Base-by-base conservation (phyloP, 495 filamentous ascomycete genomes). In the Opeltia flavorubescens region DNA sequence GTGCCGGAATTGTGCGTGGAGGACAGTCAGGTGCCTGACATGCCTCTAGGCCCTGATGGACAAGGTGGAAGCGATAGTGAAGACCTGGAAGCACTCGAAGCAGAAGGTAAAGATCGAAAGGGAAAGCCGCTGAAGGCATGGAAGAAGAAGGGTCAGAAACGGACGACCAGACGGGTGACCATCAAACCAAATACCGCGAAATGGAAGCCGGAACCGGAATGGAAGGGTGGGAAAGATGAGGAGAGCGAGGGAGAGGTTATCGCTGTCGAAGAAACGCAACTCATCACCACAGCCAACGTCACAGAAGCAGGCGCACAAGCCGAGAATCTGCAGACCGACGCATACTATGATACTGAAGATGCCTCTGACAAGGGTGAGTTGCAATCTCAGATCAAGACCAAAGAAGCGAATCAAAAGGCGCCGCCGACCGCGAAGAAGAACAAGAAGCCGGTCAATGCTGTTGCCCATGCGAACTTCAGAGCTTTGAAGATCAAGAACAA, bases 131-230 rank as follows among this genome's bases (percentile, higher is more conserved):
- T 75, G 17, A 76, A 72, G 42, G 62, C 75, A 2, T 95, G 80
- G 67, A 95, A 94, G 67, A 96, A 96, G 72, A 86, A 81, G 62
- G 89, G 89, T 0, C 79, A 86, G 58, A 96, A 96, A 64, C 74
- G 89, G 34, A 86, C 83, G 28, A 94, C 89, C 2, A 69, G 83
- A 43, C 62, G 73, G 31, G 77, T 83, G n/a, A 83, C 75, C 31
- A 89, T 94, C 78, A 77, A 65, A 57, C 75, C 75, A 0, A 68
- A 71, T 11, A 43, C 59, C 11, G 51, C 56, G 44, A 68, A 64
- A 31, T 56, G 65, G 44, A 66, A 65, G 49, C 43, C 52, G 0
- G 56, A 61, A 38, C 44, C 55, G 2, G 48, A 50, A 33, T 50
- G 59, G 44, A 51, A 56, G 38, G 47, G 53, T 7, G 43, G 53